These are phyloP conservation scores for Pseudotsuga menziesii DNA, from an alignment of 75 land plant genomes.

Conservation along the genomic window DNA sequence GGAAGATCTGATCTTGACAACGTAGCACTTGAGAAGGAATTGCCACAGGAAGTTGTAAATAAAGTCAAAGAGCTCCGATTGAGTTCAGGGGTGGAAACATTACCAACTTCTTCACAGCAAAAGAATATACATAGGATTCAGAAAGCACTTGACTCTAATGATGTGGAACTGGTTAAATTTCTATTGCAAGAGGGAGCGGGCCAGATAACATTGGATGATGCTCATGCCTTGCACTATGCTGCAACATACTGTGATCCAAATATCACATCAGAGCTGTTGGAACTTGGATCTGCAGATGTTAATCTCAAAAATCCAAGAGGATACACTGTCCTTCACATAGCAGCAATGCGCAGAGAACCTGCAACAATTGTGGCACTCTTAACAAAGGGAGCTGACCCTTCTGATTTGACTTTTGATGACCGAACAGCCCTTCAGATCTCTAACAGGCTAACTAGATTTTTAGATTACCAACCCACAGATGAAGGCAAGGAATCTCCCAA, in stretches of 20 bases:
- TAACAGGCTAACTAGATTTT: constrained; percentile 54
- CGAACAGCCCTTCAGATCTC: constrained; percentile 64
- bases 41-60: constrained; percentile 40
- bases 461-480: constrained; percentile 35
- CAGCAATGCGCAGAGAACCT: constrained; percentile 52
- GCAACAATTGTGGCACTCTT: constrained; percentile 34
- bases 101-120: background rate
- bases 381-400: constrained; percentile 62
- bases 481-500: constrained; percentile 53
- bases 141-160: constrained; percentile 68
- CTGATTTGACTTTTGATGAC: constrained; percentile 61
- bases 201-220: constrained; percentile 33
- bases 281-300: constrained; percentile 39
- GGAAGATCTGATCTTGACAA: constrained; percentile 56
- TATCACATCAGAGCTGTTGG: constrained; percentile 37
- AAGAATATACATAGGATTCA: constrained; percentile 65
- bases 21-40: constrained; percentile 63
- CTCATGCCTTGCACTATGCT: constrained; percentile 61
- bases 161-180: constrained; percentile 53
- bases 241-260: constrained; percentile 56
- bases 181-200: constrained; percentile 37
- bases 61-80: constrained; percentile 27
- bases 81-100: background rate
- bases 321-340: constrained; percentile 58
- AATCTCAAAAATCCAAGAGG: constrained; percentile 46